Evolutionary conservation across 306 rosid species (phyloP).

Genomic region (Casuarina cunninghamiana): DNA sequence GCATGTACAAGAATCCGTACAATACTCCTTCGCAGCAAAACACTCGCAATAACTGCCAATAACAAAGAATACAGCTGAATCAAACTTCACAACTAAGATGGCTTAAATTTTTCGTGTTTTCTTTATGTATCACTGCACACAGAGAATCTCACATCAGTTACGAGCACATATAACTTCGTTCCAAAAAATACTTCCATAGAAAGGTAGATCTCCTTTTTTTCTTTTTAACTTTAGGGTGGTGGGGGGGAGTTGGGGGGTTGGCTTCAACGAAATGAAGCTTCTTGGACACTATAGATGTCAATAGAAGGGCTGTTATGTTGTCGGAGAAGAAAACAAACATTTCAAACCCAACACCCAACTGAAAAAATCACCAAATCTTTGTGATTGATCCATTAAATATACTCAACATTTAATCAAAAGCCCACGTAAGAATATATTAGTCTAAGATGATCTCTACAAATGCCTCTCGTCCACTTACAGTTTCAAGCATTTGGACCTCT

Average conservation of each 20-base stretch:
- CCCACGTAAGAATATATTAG: not conserved
- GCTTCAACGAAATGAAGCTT: not conserved
- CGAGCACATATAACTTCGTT: not conserved
- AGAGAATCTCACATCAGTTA: not conserved
- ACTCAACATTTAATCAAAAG: not conserved
- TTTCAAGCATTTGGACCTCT: slow-evolving; percentile 38
- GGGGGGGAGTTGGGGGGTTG: no score
- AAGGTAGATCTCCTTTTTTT: not conserved
- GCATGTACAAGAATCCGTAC: slow-evolving; percentile 35
- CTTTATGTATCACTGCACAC: not conserved
- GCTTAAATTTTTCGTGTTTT: not conserved
- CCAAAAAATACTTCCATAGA: not conserved
- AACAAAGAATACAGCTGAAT: slow-evolving; percentile 20
- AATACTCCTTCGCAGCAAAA: slow-evolving; percentile 26
- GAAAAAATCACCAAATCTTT: not conserved
- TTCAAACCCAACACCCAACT: not conserved
- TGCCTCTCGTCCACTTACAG: slow-evolving; percentile 33
- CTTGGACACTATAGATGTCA: not conserved
- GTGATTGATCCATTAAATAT: not conserved
- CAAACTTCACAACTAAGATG: not conserved
- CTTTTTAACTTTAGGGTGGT: no score
- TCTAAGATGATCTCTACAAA: not conserved
- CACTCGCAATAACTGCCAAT: slow-evolving; percentile 44
- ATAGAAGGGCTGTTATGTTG: not conserved
- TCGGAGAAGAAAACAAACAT: not conserved